Evolutionary conservation across 345 rosid genomes (phyloP).

Genomic region (Arabidopsis suecica): DNA sequence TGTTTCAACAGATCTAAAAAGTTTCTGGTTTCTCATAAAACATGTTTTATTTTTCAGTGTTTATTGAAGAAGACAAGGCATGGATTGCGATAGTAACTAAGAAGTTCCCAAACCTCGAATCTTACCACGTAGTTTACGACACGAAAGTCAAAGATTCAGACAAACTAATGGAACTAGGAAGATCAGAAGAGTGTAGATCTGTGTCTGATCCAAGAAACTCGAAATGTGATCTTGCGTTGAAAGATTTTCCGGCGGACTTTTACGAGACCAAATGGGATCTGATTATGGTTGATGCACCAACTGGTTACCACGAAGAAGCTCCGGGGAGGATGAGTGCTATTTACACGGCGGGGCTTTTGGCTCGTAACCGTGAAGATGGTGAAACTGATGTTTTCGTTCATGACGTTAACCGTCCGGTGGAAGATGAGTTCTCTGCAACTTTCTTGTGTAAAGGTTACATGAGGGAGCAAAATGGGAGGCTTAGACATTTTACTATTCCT

Average conservation of each 20-base stretch:
- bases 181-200: conserved; percentile 68
- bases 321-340: conserved; percentile 95
- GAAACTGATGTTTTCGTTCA: conserved; percentile 90
- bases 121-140: conserved; percentile 76
- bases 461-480: conserved; percentile 76
- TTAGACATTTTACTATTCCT: conserved; percentile 86
- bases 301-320: conserved; percentile 79
- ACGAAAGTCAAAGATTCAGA: conserved; percentile 79
- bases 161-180: conserved; percentile 66
- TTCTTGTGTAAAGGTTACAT: conserved; percentile 81
- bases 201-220: conserved; percentile 72
- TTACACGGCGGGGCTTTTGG: conserved; percentile 89
- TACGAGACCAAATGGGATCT: conserved; percentile 84
- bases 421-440: conserved; percentile 72
- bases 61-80: conserved; percentile 85
- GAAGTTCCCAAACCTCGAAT: conserved; percentile 68
- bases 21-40: background rate
- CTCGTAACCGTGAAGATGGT: conserved; percentile 69
- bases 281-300: conserved; percentile 94
- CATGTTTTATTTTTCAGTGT: conserved; percentile 32
- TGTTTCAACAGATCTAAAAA: conserved; percentile 13
- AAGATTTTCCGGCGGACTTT: conserved; percentile 72
- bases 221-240: conserved; percentile 75
- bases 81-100: conserved; percentile 74
- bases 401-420: conserved; percentile 80